phyloP scores from a whole-genome alignment of 148 eudicot species.

The Gaultheria prostrata region DNA sequence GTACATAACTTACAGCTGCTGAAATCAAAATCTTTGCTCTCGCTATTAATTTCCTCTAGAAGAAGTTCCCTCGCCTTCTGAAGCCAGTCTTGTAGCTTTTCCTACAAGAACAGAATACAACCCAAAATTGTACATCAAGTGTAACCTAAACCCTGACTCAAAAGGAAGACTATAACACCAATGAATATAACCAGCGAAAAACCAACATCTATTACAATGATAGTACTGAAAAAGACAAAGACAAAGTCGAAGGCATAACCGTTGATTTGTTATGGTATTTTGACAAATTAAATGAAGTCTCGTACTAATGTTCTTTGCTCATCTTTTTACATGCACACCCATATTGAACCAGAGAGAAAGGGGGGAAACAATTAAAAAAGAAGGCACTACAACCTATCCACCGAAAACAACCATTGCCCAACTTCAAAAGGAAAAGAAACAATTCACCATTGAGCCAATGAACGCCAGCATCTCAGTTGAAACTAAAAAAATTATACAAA shows the following conservation, averaged over 20 bases:
- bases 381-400: not conserved
- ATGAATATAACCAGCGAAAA: not conserved
- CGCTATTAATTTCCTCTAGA: slow-evolving; percentile 49
- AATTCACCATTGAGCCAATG: not conserved
- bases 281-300: not conserved
- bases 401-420: not conserved
- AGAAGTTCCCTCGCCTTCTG: slow-evolving; percentile 47
- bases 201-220: not conserved
- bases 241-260: not conserved
- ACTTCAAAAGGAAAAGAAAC: not conserved
- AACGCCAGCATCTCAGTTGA: not conserved
- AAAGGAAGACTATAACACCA: not conserved
- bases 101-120: slow-evolving; percentile 44
- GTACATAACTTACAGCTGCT: slow-evolving; percentile 45
- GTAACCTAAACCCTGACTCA: not conserved
- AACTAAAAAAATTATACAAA: not conserved
- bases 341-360: not conserved
- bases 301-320: not conserved
- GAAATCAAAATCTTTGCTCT: slow-evolving; percentile 50
- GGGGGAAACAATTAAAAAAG: not conserved
- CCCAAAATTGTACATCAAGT: not conserved
- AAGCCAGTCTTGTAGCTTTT: slow-evolving; percentile 88
- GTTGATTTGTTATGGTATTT: not conserved
- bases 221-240: not conserved
- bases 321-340: not conserved